Conservation (phyloP, 306 rosid genomes). For the Castanospermum australe region DNA sequence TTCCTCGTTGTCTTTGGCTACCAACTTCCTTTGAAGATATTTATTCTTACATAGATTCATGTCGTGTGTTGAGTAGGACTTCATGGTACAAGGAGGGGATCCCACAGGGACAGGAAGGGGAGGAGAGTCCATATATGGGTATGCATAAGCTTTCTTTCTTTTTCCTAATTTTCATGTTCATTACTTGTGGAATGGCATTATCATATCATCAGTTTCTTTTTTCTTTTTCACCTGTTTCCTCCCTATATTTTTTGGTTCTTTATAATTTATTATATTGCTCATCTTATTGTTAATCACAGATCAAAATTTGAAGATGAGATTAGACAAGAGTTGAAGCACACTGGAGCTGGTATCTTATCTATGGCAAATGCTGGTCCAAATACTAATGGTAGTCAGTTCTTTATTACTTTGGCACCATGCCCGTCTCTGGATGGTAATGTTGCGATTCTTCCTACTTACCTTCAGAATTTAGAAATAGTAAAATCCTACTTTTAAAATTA, state of each 20-base stretch:
- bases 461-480: neutral
- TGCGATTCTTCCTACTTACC: neutral
- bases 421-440: conserved; percentile 87
- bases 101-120: conserved; percentile 99
- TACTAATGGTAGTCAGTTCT: conserved; percentile 96
- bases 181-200: neutral
- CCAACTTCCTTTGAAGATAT: neutral
- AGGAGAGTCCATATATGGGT: conserved; percentile 99
- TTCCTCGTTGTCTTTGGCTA: neutral
- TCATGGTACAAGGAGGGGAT: conserved; percentile 98
- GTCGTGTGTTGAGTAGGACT: conserved; percentile 63
- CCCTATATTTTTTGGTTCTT: neutral
- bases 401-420: conserved; percentile 92
- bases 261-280: neutral
- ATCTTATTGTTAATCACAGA: conserved; percentile 37
- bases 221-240: too few species aligned
- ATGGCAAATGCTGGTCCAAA: conserved; percentile 99
- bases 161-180: neutral
- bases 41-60: conserved; percentile 21
- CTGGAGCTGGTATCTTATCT: conserved; percentile 97
- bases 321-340: conserved; percentile 86
- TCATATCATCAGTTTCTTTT: neutral
- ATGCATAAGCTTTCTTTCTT: neutral
- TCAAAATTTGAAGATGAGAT: conserved; percentile 92
- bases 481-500: neutral